Evolutionary conservation across 768 basidiomycete species (phyloP).

Genomic region (Termitomyces sp.): DNA sequence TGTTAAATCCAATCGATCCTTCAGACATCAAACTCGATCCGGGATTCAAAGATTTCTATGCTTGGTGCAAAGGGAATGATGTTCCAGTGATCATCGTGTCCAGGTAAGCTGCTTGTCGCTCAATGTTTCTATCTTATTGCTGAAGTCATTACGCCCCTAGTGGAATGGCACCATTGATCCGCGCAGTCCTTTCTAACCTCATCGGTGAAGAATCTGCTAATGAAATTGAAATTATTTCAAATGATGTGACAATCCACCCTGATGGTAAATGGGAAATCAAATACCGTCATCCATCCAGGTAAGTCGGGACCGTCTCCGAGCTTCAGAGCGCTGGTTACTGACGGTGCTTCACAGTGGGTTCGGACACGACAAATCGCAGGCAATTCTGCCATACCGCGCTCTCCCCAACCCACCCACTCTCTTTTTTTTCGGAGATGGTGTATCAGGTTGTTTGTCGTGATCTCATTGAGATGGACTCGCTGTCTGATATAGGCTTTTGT

Average conservation of each 20-base stretch:
- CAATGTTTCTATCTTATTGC: neutral
- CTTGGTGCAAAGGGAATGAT: conserved; percentile 75
- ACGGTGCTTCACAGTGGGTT: conserved; percentile 53
- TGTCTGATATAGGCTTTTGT: conserved; percentile 3
- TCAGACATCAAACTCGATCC: conserved; percentile 82
- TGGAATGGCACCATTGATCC: conserved; percentile 93
- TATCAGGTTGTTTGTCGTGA: conserved; percentile 54
- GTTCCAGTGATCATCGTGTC: conserved; percentile 94
- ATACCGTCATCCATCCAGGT: conserved; percentile 89
- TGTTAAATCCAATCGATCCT: neutral
- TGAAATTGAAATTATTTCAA: conserved; percentile 90
- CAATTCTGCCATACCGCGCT: conserved; percentile 86
- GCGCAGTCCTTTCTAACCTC: conserved; percentile 82
- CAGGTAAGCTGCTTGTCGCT: conserved; percentile 42
- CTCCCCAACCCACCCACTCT: conserved; percentile 70
- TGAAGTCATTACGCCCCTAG: conserved; percentile 33
- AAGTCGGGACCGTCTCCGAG: neutral
- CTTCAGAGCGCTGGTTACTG: neutral
- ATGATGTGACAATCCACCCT: conserved; percentile 67
- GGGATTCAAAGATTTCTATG: conserved; percentile 86
- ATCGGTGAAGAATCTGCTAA: conserved; percentile 69
- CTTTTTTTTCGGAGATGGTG: conserved; percentile 98
- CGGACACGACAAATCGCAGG: conserved; percentile 96
- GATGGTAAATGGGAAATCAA: conserved; percentile 79
- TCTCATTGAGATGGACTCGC: neutral